Percentiles rank a stretch among this genome's conserved stretches.
phyloP scores from a whole-genome alignment of 805 yeast genomes.

The Maudiozyma saulgeensis region DNA sequence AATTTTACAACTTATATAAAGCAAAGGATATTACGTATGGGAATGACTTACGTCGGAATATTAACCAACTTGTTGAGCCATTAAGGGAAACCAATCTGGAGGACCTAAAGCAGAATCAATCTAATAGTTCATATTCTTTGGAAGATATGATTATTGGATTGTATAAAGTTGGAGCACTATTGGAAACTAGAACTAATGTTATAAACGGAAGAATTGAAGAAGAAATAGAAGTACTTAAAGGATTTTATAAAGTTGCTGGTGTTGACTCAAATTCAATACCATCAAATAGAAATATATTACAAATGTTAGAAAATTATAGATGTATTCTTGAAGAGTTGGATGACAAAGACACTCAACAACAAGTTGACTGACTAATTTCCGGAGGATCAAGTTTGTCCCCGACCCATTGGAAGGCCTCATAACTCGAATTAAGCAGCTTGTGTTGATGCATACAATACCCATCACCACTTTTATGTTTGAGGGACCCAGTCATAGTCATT shows the following conservation, averaged over 20 bases:
- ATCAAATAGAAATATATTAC: neutral
- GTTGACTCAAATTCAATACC: too few relatives aligned
- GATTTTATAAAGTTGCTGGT: neutral
- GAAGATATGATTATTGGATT: constrained; percentile 15
- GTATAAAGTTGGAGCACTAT: constrained; percentile 11
- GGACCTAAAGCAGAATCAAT: constrained; percentile 7
- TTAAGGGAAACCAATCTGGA: constrained; percentile 8
- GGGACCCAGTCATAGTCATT: constrained; percentile 43
- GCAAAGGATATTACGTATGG: neutral
- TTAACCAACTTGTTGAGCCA: constrained; percentile 40
- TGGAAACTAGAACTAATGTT: constrained; percentile 7
- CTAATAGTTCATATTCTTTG: constrained; percentile 10
- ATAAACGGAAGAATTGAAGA: constrained; percentile 6
- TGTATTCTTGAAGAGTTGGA: neutral
- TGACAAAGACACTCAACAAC: constrained; percentile 11
- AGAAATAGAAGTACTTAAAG: constrained; percentile 2
- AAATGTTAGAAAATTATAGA: constrained; percentile 1
- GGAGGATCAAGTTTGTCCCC: constrained; percentile 29
- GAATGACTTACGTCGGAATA: constrained; percentile 40
- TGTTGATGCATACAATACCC: constrained; percentile 69
- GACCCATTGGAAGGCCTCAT: constrained; percentile 71
- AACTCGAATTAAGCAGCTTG: constrained; percentile 75
- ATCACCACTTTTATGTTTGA: constrained; percentile 48
- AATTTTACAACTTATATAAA: neutral
- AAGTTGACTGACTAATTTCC: constrained; percentile 17